Evolutionary conservation across 1,139 yeast species (phyloP), one percentile per base, ranked within the genome.

Genomic region (Candida mesenterica): DNA sequence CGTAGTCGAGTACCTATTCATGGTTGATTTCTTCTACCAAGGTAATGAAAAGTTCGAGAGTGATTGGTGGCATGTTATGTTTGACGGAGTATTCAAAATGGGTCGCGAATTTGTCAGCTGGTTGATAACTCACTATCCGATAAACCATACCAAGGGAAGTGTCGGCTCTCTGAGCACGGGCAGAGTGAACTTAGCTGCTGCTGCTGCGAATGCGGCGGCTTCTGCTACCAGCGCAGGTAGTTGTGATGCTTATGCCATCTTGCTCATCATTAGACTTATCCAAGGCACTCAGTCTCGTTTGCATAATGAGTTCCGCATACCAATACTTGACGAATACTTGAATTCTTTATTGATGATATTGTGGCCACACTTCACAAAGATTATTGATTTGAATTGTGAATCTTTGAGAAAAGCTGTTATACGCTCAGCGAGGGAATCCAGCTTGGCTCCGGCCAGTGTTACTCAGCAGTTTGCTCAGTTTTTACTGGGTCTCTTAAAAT

Each of bases 281-380:
- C 94, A 87, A 45, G 67, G 72, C 3, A 61, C 83, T 30, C 86
- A 79, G 47, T 69, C 74, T 31, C 80, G 76, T 46, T 62, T 85
- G 31, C 89, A 80, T 48, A 72, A 67, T 39, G 74, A 62, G 65
- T 74, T 57, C 60, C 95, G 52, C 60, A 75, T 86, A 3, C 95
- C 96, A 0, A 78, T 82, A 2, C 65, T 87, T 50, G 90, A 84
- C 46, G 85, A 78, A 41, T 86, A 85, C 53, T 65, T 87, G 42
- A 82, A 85, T 52, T 69, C 79, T 9, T 77, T 85, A 42, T 60
- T 83, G 40, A 72, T 86, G 31, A 55, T 72, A 1, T 62, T 90
- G 28, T 90, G 97, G 97, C 96, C 97, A 1, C 79, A 77, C 40
- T 85, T 89, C 51, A 95, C 92, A 49, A 72, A 68, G 33, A 67